Evolutionary conservation across 768 basidiomycete species (phyloP).

Genomic region (Daedalea quercina): DNA sequence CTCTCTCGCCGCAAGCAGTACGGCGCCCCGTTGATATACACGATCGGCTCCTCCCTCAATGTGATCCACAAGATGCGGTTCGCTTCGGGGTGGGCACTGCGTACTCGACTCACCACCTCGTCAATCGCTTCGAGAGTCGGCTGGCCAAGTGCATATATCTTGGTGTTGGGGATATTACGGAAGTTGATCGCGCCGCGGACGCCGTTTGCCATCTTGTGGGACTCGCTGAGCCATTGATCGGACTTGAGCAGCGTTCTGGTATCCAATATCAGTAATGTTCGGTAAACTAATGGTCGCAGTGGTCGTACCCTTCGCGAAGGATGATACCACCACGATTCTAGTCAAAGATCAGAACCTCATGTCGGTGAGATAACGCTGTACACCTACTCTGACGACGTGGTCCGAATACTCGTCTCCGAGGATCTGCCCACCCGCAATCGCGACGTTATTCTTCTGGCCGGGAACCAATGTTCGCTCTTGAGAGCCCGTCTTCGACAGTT

Average conservation of each 20-base stretch:
- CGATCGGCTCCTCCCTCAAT: slow-evolving; percentile 86
- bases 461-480: slow-evolving; percentile 50
- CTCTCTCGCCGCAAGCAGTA: slow-evolving; percentile 85
- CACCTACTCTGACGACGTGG: slow-evolving; percentile 78
- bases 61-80: slow-evolving; percentile 83
- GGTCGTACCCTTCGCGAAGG: slow-evolving; percentile 71
- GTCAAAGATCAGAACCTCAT: neutral
- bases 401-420: slow-evolving; percentile 95
- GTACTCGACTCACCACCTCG: slow-evolving; percentile 65
- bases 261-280: neutral
- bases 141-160: slow-evolving; percentile 90
- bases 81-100: slow-evolving; percentile 49
- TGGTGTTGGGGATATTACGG: slow-evolving; percentile 71
- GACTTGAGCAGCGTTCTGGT: slow-evolving; percentile 82
- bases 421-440: slow-evolving; percentile 75
- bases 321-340: slow-evolving; percentile 93
- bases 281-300: slow-evolving; percentile 1
- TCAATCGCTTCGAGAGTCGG: slow-evolving; percentile 85
- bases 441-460: slow-evolving; percentile 69
- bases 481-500: slow-evolving; percentile 64
- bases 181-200: slow-evolving; percentile 96
- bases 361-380: neutral
- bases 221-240: slow-evolving; percentile 83
- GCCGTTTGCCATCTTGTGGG: slow-evolving; percentile 53
- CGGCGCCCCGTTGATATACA: slow-evolving; percentile 88